Evolutionary conservation across 139 green algal species (phyloP), one percentile per base, ranked within the genome.

Genomic region (Chlamydomonas asymmetrica): DNA sequence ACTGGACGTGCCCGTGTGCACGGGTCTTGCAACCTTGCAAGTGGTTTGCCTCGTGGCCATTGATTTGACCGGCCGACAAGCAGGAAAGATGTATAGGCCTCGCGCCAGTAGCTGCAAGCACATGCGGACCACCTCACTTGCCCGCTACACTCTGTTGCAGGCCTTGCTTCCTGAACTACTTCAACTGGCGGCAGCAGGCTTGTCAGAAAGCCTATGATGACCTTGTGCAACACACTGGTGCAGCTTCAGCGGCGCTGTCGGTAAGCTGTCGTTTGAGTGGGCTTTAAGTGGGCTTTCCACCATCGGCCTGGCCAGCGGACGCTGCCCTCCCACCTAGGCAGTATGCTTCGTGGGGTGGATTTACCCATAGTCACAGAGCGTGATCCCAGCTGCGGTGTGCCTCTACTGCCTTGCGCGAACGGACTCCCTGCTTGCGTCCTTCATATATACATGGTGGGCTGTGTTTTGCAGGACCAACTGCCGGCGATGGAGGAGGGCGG

Each of bases 181-280:
- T 61, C 62, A 6, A 7, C 7, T 79, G 72, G 72, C 48, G 34
- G 49, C 72, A 79, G 63, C 37, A 29, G 35, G 41, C 45, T 4
- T 63, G 66, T 31, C 48, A 61, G 61, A 48, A 23, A 0, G 45
- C 25, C 62, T 61, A 79, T 43, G 34, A 34, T 61, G 72, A 54
- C 35, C 72, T 79, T 61, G 48, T 71, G 10, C 40, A 45, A 0
- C 72, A 79, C 63, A 79, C 72, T 27, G 72, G 72, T 25, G 61
- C 72, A 2, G 41, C 45, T 5, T 61, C 72, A 50, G 72, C 72
- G 37, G 59, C 72, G 20, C 45, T 69, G 23, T 45, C 32, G 20
- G 25, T 64, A 9, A 62, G 18, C 35, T 29, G 62, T 61, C 59
- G 31, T 34, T 41, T 64, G 3, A 20, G n/a, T 29, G 27, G 57